A percentile compares a stretch with the other conserved stretches of the same genome.
Conservation (phyloP, 345 rosid genomes). For the Passiflora organensis region DNA sequence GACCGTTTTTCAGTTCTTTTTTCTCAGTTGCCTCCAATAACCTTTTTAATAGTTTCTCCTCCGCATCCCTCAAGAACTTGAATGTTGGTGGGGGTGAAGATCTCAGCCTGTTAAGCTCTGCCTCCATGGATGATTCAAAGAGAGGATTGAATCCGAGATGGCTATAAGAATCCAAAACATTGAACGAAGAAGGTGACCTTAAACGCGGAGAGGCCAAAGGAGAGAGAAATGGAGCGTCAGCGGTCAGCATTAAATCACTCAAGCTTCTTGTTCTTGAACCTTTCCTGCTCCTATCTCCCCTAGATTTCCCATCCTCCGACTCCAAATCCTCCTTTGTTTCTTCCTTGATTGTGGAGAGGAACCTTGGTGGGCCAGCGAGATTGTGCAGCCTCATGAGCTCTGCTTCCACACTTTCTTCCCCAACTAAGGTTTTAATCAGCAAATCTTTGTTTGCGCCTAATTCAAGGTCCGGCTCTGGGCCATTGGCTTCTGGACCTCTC, state of each 20-base stretch:
- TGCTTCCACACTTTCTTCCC: constrained; percentile 53
- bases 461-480: constrained; percentile 43
- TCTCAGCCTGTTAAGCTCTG: constrained; percentile 41
- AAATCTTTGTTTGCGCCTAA: constrained; percentile 56
- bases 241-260: constrained; percentile 50
- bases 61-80: constrained; percentile 95
- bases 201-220: constrained; percentile 65
- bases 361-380: constrained; percentile 74
- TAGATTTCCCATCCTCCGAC: constrained; percentile 76
- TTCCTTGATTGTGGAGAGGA: constrained; percentile 90
- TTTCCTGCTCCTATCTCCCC: constrained; percentile 40
- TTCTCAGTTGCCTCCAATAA: constrained; percentile 55
- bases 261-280: constrained; percentile 74
- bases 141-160: constrained; percentile 75
- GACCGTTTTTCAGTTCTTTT: constrained; percentile 19
- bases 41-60: constrained; percentile 64
- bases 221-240: constrained; percentile 50
- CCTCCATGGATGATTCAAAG: constrained; percentile 57
- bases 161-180: constrained; percentile 38
- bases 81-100: constrained; percentile 91
- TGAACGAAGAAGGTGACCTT: constrained; percentile 39
- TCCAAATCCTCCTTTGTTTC: constrained; percentile 95
- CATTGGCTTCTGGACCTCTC: constrained; percentile 15
- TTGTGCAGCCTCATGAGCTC: constrained; percentile 95
- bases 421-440: constrained; percentile 38